A percentile compares a stretch with the other conserved stretches of the same genome.
These are phyloP conservation scores for Yarrowia hollandica DNA, from an alignment of 805 yeast species.

Conservation along the genomic window DNA sequence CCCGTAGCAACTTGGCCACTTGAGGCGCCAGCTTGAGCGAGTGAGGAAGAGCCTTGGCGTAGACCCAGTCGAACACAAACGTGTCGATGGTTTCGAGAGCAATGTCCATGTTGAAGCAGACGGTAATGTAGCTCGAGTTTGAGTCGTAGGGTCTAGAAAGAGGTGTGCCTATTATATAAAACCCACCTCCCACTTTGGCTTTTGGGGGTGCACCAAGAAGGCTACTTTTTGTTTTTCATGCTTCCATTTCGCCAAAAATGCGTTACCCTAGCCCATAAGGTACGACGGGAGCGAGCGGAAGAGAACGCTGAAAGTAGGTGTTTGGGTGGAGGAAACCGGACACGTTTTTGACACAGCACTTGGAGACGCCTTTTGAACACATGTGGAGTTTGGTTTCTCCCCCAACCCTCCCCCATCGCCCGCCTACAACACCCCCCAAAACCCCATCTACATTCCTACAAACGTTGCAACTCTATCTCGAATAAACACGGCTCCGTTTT, in stretches of 20 bases:
- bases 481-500: background rate
- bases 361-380: too few species aligned
- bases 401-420: background rate
- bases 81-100: conserved; percentile 80
- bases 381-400: too few species aligned
- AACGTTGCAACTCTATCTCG: conserved; percentile 16
- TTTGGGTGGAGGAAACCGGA: too few species aligned
- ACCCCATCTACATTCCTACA: background rate
- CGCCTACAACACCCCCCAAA: background rate
- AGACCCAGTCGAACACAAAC: conserved; percentile 68
- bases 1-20: conserved; percentile 13
- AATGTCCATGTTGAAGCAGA: conserved; percentile 83
- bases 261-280: background rate
- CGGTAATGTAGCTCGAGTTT: too few species aligned
- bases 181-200: too few species aligned
- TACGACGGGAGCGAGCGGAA: conserved; percentile 6
- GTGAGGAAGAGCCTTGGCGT: conserved; percentile 65
- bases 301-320: background rate
- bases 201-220: background rate
- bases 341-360: too few species aligned
- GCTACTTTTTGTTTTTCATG: background rate
- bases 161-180: too few species aligned
- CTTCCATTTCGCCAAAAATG: background rate
- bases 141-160: too few species aligned
- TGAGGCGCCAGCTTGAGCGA: conserved; percentile 9